Conservation (phyloP, 192 early-diverging fungal genomes). For the Mycoemilia scoparia region DNA sequence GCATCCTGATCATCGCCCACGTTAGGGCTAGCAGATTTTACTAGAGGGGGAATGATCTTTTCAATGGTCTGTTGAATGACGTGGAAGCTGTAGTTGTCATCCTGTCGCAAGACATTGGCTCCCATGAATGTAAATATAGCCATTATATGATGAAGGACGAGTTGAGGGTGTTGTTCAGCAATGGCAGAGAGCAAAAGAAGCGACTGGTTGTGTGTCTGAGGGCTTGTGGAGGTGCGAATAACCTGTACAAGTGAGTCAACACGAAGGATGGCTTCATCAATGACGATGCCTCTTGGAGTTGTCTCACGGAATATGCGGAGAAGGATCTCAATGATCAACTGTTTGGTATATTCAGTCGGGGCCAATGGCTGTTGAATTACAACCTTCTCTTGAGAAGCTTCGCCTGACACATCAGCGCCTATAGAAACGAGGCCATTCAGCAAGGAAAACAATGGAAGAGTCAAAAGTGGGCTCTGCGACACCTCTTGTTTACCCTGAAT, state of each 20-base stretch:
- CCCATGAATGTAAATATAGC: slow-evolving; percentile 98
- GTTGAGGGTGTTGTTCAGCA: slow-evolving; percentile 58
- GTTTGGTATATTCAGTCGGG: slow-evolving; percentile 71
- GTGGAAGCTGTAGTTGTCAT: slow-evolving; percentile 91
- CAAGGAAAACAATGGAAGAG: slow-evolving; percentile 51
- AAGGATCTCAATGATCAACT: slow-evolving; percentile 57
- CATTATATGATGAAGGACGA: slow-evolving; percentile 83
- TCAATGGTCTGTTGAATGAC: slow-evolving; percentile 81
- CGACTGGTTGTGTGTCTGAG: slow-evolving; percentile 84
- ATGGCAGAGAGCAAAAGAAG: slow-evolving; percentile 76
- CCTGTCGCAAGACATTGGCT: slow-evolving; percentile 80
- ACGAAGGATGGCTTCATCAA: slow-evolving; percentile 44
- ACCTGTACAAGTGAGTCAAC: slow-evolving; percentile 76
- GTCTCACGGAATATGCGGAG: slow-evolving; percentile 32
- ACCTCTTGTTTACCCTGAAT: slow-evolving; percentile 43
- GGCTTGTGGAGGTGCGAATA: slow-evolving; percentile 74
- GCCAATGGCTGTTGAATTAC: slow-evolving; percentile 19
- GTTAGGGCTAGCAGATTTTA: slow-evolving; percentile 6
- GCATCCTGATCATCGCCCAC: slow-evolving; percentile 1
- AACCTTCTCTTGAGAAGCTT: background rate
- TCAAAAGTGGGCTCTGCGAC: slow-evolving; percentile 27
- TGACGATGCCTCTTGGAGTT: slow-evolving; percentile 1
- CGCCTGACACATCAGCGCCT: background rate
- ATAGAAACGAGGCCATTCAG: slow-evolving; percentile 40
- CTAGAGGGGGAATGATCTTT: slow-evolving; percentile 69